Evolutionary conservation across 106 monocot species (phyloP).

Genomic region (Dendrobium catenatum): DNA sequence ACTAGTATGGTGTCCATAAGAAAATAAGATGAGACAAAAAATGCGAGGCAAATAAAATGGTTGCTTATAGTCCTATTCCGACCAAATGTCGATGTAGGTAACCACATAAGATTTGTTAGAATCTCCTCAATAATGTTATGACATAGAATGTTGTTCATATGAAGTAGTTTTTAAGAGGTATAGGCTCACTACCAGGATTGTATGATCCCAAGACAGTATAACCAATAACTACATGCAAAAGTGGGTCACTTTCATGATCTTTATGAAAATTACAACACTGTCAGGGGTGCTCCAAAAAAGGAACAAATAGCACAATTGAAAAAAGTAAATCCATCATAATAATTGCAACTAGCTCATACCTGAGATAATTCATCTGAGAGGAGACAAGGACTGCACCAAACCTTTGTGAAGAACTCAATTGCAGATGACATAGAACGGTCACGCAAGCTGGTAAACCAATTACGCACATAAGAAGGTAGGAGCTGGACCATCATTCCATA

Average conservation of each 20-base stretch:
- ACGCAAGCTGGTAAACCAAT: conserved; percentile 83
- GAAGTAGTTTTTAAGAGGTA: neutral
- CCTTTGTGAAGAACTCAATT: conserved; percentile 77
- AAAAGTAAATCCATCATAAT: neutral
- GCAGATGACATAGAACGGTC: conserved; percentile 67
- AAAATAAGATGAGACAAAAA: too few species aligned
- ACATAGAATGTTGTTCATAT: neutral
- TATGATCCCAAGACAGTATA: too few species aligned
- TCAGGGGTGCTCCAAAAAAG: neutral
- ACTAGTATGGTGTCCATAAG: neutral
- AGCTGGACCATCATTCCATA: conserved; percentile 89
- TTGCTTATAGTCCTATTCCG: too few species aligned
- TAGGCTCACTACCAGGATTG: neutral
- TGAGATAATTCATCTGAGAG: conserved; percentile 79
- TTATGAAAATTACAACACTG: neutral
- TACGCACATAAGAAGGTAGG: conserved; percentile 87
- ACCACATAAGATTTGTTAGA: neutral
- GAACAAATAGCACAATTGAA: neutral
- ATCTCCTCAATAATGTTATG: neutral
- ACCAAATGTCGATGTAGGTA: neutral
- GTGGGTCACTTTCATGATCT: neutral
- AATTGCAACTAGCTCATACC: conserved; percentile 30
- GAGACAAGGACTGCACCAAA: conserved; percentile 92
- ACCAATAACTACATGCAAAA: neutral
- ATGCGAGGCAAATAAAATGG: too few species aligned